phyloP scores from a whole-genome alignment of 2,329 filamentous ascomycete species.

The Aspergillus fructus region DNA sequence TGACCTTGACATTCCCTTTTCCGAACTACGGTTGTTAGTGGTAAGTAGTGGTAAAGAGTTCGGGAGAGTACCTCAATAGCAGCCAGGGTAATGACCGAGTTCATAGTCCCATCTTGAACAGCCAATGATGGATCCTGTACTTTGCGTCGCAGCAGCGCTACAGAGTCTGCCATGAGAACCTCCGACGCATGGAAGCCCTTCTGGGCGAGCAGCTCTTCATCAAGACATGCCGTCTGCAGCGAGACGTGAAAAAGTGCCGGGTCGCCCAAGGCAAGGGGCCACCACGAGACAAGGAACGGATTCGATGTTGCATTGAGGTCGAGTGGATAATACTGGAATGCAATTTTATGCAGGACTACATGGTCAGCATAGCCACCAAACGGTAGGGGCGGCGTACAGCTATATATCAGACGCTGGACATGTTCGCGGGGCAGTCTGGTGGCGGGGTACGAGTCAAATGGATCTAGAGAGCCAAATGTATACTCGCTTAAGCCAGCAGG shows the following conservation, averaged over 20 bases:
- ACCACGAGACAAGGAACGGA: conserved; percentile 61
- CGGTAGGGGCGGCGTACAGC: conserved; percentile 40
- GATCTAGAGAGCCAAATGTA: conserved; percentile 47
- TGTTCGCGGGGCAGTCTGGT: conserved; percentile 53
- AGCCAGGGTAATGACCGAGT: conserved; percentile 58
- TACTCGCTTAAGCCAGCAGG: conserved; percentile 22
- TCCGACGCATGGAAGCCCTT: conserved; percentile 56
- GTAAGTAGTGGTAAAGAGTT: background rate
- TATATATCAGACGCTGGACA: conserved; percentile 57
- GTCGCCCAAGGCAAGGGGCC: conserved; percentile 57
- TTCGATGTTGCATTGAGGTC: conserved; percentile 55
- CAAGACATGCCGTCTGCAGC: conserved; percentile 58
- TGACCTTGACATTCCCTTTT: conserved; percentile 51
- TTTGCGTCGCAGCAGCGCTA: conserved; percentile 53
- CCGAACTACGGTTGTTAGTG: conserved; percentile 43
- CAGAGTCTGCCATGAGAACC: conserved; percentile 58
- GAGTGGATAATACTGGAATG: conserved; percentile 61
- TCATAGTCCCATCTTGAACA: conserved; percentile 55
- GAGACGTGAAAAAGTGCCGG: conserved; percentile 60
- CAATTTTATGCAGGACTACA: conserved; percentile 56
- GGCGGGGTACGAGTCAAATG: conserved; percentile 57
- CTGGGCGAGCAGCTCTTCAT: conserved; percentile 53
- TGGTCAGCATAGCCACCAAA: too few species aligned
- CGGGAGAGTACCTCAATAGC: conserved; percentile 51
- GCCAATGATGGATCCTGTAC: conserved; percentile 49